These are phyloP conservation scores for Pichia cephalocereana DNA, from an alignment of 805 yeast species.

Conservation along the genomic window DNA sequence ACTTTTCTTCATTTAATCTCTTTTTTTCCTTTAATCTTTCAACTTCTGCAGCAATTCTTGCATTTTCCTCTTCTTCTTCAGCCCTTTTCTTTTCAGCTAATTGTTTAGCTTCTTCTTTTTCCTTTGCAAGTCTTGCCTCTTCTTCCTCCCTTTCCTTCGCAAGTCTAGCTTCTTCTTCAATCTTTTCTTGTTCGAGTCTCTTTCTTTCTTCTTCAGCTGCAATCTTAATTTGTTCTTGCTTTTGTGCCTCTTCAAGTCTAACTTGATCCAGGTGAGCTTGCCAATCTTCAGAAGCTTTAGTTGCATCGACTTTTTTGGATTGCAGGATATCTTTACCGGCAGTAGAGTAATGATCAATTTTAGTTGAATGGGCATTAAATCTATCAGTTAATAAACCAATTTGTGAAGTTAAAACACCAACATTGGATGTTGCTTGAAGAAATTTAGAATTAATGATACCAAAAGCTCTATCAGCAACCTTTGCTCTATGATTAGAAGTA, in stretches of 20 bases:
- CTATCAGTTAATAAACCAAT: slow-evolving; percentile 34
- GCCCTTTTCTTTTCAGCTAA: slow-evolving; percentile 25
- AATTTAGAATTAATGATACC: slow-evolving; percentile 27
- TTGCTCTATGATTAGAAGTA: slow-evolving; percentile 25
- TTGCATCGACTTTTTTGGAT: slow-evolving; percentile 32
- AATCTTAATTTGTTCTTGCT: slow-evolving; percentile 34
- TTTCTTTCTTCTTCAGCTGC: slow-evolving; percentile 31
- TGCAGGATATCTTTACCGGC: slow-evolving; percentile 31
- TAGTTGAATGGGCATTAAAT: slow-evolving; percentile 36
- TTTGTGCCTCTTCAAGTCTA: slow-evolving; percentile 35
- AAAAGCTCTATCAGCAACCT: slow-evolving; percentile 33
- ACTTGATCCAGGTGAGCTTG: slow-evolving; percentile 35
- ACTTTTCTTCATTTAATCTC: slow-evolving; percentile 21
- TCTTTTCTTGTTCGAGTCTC: slow-evolving; percentile 33
- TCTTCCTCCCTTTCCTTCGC: slow-evolving; percentile 23
- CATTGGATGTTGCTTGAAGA: slow-evolving; percentile 29
- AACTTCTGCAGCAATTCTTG: slow-evolving; percentile 27
- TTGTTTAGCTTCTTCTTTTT: slow-evolving; percentile 27
- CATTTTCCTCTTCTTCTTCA: slow-evolving; percentile 26
- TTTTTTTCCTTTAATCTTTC: slow-evolving; percentile 23
- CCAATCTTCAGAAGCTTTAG: slow-evolving; percentile 34
- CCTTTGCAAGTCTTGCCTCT: slow-evolving; percentile 20
- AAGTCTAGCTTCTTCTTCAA: slow-evolving; percentile 26
- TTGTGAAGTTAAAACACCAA: slow-evolving; percentile 32
- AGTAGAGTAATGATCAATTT: slow-evolving; percentile 29